Evolutionary conservation across 257 asterid genomes (phyloP).

Genomic region (Anisodus acutangulus): DNA sequence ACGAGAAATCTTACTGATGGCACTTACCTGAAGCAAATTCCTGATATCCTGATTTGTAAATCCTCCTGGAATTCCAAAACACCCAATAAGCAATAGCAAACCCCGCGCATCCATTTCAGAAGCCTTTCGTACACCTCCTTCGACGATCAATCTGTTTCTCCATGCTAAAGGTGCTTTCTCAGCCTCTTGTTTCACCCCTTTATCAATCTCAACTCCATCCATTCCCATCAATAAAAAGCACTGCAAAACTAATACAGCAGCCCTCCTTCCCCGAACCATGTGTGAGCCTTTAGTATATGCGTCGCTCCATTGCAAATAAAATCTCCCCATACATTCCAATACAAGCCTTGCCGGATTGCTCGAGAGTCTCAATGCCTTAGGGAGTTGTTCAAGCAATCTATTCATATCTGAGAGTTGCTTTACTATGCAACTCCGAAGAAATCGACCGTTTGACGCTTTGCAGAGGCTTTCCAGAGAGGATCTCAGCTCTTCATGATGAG

Average conservation of each 20-base stretch:
- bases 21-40: constrained; percentile 59
- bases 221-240: constrained; percentile 64
- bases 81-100: constrained; percentile 64
- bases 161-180: constrained; percentile 61
- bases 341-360: constrained; percentile 61
- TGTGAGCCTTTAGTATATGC: constrained; percentile 57
- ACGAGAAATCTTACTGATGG: constrained; percentile 58
- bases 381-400: constrained; percentile 66
- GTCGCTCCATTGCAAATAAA: constrained; percentile 70
- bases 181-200: constrained; percentile 59
- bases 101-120: constrained; percentile 76
- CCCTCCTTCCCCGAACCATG: constrained; percentile 67
- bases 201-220: constrained; percentile 39
- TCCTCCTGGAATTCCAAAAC: constrained; percentile 61
- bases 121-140: constrained; percentile 72
- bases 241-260: constrained; percentile 67
- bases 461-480: constrained; percentile 59
- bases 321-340: constrained; percentile 70
- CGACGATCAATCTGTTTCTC: constrained; percentile 70
- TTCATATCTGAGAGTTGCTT: constrained; percentile 42
- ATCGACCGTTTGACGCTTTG: constrained; percentile 54
- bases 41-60: constrained; percentile 61
- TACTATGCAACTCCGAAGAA: constrained; percentile 54
- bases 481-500: neutral
- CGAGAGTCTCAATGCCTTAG: constrained; percentile 63